Percentiles rank a stretch among this genome's conserved stretches.
These are phyloP conservation scores for Artemisia argyi DNA, from an alignment of 129 eudicot genomes.

Conservation along the genomic window DNA sequence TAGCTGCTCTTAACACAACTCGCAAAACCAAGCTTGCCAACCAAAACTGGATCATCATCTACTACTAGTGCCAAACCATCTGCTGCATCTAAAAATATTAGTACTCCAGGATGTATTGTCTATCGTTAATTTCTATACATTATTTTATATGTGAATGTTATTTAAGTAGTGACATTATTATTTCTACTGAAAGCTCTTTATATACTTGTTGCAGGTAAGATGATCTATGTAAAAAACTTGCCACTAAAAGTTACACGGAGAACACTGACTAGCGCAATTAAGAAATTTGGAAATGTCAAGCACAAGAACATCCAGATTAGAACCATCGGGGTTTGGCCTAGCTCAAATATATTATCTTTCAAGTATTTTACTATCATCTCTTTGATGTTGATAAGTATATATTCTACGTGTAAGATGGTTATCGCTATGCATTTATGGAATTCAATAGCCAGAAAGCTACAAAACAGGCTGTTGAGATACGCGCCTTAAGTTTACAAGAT, in stretches of 20 bases:
- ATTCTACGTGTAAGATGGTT: constrained; percentile 28
- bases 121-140: neutral
- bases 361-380: neutral
- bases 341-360: neutral
- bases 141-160: neutral
- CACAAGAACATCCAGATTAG: constrained; percentile 18
- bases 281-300: constrained; percentile 20
- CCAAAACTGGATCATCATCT: too few relatives aligned
- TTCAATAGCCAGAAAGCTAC: constrained; percentile 23
- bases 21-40: too few relatives aligned
- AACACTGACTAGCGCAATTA: constrained; percentile 2
- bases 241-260: constrained; percentile 6
- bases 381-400: neutral
- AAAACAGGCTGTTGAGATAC: constrained; percentile 24
- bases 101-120: too few relatives aligned
- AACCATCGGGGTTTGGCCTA: constrained; percentile 9
- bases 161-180: neutral
- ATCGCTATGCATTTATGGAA: constrained; percentile 28
- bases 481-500: neutral
- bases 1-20: neutral
- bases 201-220: constrained; percentile 17
- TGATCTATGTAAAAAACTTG: constrained; percentile 15
- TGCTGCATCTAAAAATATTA: too few relatives aligned
- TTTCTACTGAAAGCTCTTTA: neutral
- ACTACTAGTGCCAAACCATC: neutral